These are phyloP conservation scores for Mycena pura DNA, from an alignment of 768 basidiomycete genomes.

Conservation along the genomic window DNA sequence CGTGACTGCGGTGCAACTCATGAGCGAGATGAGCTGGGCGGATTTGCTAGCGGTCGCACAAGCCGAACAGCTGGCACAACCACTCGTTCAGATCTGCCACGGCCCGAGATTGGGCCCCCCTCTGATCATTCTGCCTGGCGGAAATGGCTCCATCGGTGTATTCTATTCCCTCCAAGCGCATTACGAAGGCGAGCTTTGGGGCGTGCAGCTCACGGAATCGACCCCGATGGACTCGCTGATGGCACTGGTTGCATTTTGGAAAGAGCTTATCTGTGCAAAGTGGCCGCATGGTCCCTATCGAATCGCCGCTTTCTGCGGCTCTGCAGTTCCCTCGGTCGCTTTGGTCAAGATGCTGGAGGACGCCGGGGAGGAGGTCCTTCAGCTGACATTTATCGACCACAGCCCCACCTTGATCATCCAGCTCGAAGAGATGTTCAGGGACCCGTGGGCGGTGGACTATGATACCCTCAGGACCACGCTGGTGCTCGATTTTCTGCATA, in stretches of 20 bases:
- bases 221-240: not conserved
- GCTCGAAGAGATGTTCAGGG: not conserved
- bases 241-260: constrained; percentile 12
- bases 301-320: constrained; percentile 7
- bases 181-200: constrained; percentile 10
- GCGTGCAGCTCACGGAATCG: constrained; percentile 14
- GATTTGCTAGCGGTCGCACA: constrained; percentile 24
- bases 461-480: too few relatives aligned
- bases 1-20: constrained; percentile 37
- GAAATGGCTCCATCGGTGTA: not conserved
- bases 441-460: not conserved
- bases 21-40: constrained; percentile 34
- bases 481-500: not conserved
- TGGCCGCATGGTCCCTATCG: constrained; percentile 19
- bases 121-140: constrained; percentile 19
- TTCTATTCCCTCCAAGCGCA: constrained; percentile 3
- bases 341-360: constrained; percentile 16
- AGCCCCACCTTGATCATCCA: not conserved
- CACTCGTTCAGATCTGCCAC: constrained; percentile 20
- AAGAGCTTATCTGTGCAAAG: constrained; percentile 6
- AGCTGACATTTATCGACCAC: constrained; percentile 21
- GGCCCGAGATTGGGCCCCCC: constrained; percentile 8
- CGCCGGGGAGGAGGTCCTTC: constrained; percentile 5
- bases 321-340: not conserved
- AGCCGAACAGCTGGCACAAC: not conserved